These are phyloP conservation scores for Asterophora parasitica DNA, from an alignment of 768 basidiomycete species.

Conservation along the genomic window DNA sequence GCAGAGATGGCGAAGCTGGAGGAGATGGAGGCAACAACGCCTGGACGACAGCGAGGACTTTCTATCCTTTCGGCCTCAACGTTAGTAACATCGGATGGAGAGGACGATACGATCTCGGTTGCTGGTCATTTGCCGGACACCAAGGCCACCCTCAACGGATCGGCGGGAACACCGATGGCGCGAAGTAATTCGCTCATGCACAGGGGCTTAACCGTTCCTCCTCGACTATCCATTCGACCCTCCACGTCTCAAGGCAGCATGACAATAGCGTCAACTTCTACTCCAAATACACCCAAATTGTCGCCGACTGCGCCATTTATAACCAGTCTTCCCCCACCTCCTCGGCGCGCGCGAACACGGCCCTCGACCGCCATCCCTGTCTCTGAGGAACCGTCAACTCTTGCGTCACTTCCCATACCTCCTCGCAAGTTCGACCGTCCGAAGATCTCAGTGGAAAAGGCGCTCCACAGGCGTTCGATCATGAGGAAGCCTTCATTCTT, in stretches of 20 bases:
- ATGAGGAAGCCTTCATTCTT: conserved; percentile 70
- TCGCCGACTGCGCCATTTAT: conserved; percentile 22
- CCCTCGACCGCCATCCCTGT: conserved; percentile 10
- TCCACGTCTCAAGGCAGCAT: conserved; percentile 31
- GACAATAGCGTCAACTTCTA: conserved; percentile 20
- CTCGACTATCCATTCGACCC: conserved; percentile 22
- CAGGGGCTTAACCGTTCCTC: conserved; percentile 17
- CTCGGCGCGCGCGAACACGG: conserved; percentile 36
- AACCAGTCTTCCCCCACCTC: conserved; percentile 52
- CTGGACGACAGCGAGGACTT: conserved; percentile 27
- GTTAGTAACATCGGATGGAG: conserved; percentile 26
- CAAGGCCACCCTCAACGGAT: conserved; percentile 16
- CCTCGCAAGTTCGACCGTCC: conserved; percentile 23
- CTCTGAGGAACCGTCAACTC: conserved; percentile 8
- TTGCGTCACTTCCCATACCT: conserved; percentile 32
- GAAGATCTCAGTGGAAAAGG: conserved; percentile 33
- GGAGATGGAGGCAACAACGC: conserved; percentile 31
- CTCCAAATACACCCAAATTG: conserved; percentile 10
- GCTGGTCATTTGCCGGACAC: conserved; percentile 25
- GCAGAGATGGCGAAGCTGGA: conserved; percentile 61
- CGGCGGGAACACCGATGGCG: conserved; percentile 10
- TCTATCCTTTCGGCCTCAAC: conserved; percentile 39
- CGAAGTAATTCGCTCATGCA: conserved; percentile 17
- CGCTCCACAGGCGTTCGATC: conserved; percentile 45
- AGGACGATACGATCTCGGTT: conserved; percentile 20